Evolutionary conservation across 768 basidiomycete genomes (phyloP).

Genomic region (Lactifluus volemus): DNA sequence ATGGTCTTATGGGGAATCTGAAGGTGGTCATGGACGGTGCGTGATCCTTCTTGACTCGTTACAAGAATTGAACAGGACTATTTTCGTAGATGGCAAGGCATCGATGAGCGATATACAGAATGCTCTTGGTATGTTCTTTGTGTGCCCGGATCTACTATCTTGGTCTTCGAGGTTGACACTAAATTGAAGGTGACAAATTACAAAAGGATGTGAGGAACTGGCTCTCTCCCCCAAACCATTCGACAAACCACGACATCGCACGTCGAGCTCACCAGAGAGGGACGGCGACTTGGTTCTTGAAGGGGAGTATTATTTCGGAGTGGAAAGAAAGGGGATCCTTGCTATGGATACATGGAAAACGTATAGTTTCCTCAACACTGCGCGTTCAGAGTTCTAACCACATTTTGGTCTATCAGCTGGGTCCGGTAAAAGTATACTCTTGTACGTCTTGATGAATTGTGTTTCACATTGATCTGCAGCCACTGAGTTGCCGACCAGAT

Average conservation of each 20-base stretch:
- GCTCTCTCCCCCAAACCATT: not conserved
- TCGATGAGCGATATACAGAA: not conserved
- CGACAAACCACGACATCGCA: not conserved
- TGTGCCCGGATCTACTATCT: too few relatives aligned
- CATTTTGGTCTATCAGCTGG: too few relatives aligned
- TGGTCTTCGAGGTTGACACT: not conserved
- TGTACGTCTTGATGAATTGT: not conserved
- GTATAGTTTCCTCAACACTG: too few relatives aligned
- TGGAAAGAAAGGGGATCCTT: too few relatives aligned
- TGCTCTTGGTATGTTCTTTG: not conserved
- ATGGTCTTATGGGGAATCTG: not conserved
- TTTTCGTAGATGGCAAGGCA: not conserved
- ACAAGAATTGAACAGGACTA: not conserved
- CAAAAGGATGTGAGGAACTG: not conserved
- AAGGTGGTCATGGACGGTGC: not conserved
- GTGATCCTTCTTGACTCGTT: not conserved
- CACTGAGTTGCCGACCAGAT: not conserved
- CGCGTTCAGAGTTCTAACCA: too few relatives aligned
- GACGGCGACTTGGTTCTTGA: not conserved
- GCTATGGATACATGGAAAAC: too few relatives aligned
- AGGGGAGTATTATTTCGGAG: not conserved
- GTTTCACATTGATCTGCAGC: not conserved
- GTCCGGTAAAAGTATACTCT: not conserved
- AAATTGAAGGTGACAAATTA: not conserved
- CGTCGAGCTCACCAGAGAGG: not conserved